These are phyloP conservation scores for Athelia psychrophila DNA, from an alignment of 1,284 basidiomycete species.

Conservation along the genomic window DNA sequence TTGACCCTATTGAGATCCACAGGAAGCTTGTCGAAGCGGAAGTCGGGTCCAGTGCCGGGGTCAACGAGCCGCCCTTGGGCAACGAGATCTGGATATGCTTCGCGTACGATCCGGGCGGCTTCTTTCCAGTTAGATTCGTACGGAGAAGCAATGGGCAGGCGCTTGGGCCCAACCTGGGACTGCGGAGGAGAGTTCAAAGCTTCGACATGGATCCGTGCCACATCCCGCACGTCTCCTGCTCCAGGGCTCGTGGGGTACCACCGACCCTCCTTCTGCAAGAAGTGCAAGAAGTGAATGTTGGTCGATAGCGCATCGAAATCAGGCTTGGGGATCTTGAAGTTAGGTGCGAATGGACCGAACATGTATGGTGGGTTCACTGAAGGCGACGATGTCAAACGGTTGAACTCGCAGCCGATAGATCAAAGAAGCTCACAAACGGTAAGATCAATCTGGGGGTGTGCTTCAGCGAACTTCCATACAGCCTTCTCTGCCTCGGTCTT, in stretches of 20 bases:
- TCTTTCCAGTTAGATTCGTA: constrained; percentile 7
- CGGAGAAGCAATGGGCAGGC: constrained; percentile 5
- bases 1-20: background rate
- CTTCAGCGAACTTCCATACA: constrained; percentile 12
- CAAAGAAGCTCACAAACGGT: constrained; percentile 2
- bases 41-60: background rate
- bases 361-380: constrained; percentile 18
- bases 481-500: constrained; percentile 10
- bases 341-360: constrained; percentile 18
- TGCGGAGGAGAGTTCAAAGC: constrained; percentile 8
- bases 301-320: constrained; percentile 4
- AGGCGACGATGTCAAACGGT: background rate
- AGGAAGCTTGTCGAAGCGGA: background rate
- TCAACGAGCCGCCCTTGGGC: constrained; percentile 4
- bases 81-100: constrained; percentile 7
- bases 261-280: constrained; percentile 8
- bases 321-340: constrained; percentile 9
- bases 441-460: constrained; percentile 11
- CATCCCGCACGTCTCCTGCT: constrained; percentile 15
- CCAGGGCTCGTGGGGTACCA: constrained; percentile 5
- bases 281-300: constrained; percentile 15
- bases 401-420: background rate
- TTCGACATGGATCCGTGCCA: constrained; percentile 15
- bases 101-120: constrained; percentile 5
- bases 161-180: constrained; percentile 1